Conservation (phyloP, 2,329 filamentous ascomycete genomes). For the Zelopaecilomyces penicillatus region DNA sequence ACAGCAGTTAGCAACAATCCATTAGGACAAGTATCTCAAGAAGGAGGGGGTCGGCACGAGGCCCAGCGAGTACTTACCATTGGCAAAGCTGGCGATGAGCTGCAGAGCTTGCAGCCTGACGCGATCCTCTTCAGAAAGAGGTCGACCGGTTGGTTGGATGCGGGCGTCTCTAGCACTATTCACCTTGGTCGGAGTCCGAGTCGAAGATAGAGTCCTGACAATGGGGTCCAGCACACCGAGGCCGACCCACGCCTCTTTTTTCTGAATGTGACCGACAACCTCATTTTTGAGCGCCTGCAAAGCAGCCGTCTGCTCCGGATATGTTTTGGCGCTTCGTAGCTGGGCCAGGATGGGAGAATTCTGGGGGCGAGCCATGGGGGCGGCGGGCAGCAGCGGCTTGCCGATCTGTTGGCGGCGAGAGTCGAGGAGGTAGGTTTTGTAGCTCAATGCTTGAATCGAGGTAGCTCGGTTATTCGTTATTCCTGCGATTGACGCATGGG, state of each 20-base stretch:
- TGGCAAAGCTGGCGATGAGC: conserved; percentile 75
- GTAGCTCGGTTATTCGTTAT: too few species aligned
- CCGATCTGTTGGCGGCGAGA: too few species aligned
- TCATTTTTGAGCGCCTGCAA: conserved; percentile 79
- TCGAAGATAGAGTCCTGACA: conserved; percentile 36
- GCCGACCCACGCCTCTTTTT: conserved; percentile 71
- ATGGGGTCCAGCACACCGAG: conserved; percentile 58
- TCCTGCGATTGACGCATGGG: too few species aligned
- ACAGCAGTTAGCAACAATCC: background rate
- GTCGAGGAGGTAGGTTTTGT: too few species aligned
- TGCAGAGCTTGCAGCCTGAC: conserved; percentile 72
- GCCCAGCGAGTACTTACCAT: conserved; percentile 48
- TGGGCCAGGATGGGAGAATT: conserved; percentile 47
- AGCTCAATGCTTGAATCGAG: too few species aligned
- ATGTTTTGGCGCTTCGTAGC: conserved; percentile 45
- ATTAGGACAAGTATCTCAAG: background rate
- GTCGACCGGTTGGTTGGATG: conserved; percentile 23
- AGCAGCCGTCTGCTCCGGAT: conserved; percentile 46
- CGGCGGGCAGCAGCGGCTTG: conserved; percentile 3
- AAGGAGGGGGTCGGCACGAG: background rate
- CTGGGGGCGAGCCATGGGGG: conserved; percentile 45
- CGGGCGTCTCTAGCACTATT: conserved; percentile 31
- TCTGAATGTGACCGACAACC: conserved; percentile 76
- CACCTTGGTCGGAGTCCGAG: conserved; percentile 22
- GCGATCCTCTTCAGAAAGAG: conserved; percentile 54